Evolutionary conservation across 768 basidiomycete species (phyloP), one percentile per base, ranked within the genome.

Genomic region (Boletus vermiculosoides): DNA sequence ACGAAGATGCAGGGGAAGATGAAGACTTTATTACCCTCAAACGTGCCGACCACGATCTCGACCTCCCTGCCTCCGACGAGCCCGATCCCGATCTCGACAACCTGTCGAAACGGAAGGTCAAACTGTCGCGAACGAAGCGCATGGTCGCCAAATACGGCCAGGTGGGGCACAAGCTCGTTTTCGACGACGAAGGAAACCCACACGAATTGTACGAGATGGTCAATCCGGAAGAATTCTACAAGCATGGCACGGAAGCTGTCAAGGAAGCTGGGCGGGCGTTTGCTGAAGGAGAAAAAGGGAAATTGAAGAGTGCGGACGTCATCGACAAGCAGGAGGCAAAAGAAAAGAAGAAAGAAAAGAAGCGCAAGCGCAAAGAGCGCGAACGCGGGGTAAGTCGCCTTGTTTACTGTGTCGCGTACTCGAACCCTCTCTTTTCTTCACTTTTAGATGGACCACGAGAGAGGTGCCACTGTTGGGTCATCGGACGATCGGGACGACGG

Each of bases 21-120:
- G 95, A 69, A 45, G 67, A 97, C 53, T 98, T 99, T 70, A 90
- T 98, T 69, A 94, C 92, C 0, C 82, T 98, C 60, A 94, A 94
- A 70, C 88, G 94, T n/a, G 86, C 85, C 0, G 81, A 98, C 67
- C 97, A 98, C 71, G 86, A 84, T 41, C 79, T 98, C 71, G 86
- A 84, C 41, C 77, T 95, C 8, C 67, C 72, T 60, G 63, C 70
- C 44, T 63, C 72, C 5, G 72, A 57, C 16, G 70, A 69, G 0
- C 71, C 71, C 16, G 66, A 73, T 42, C 73, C 71, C 8, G 77
- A 74, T 54, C 51, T 63, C 52, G 77, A 75, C 39, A 78, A 88
- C 59, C 66, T 90, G n/a, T 97, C 94, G 18, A 96, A 92, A 68
- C 87, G 96, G 37, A 94, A 95, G 70, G 79, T 82, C 56, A 91